phyloP scores from a whole-genome alignment of 139 green algal genomes.

The Picochlorum sp. region DNA sequence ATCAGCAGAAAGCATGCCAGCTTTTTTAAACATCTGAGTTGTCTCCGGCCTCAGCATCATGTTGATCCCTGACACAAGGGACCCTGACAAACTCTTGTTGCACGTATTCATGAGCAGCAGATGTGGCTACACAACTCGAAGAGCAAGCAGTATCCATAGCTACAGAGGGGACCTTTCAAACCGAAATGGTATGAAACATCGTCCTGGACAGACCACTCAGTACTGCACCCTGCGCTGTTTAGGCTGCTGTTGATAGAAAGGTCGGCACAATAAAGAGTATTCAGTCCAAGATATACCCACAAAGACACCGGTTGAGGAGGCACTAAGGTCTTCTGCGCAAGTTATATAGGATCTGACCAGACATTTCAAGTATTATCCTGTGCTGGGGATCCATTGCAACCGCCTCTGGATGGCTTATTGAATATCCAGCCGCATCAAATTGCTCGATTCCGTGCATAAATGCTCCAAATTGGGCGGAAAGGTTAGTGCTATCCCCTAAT shows the following conservation, averaged over 20 bases:
- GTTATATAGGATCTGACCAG: conserved; percentile 16
- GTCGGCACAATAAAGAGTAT: conserved; percentile 57
- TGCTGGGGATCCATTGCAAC: conserved; percentile 74
- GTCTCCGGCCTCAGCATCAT: conserved; percentile 26
- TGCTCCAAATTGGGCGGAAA: conserved; percentile 35
- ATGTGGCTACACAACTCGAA: conserved; percentile 61
- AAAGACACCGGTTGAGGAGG: conserved; percentile 24
- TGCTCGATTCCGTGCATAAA: conserved; percentile 37
- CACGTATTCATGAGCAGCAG: conserved; percentile 18
- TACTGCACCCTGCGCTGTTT: conserved; percentile 43
- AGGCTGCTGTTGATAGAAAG: conserved; percentile 28
- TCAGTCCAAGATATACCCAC: conserved; percentile 52
- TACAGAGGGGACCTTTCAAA: conserved; percentile 59
- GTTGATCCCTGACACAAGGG: conserved; percentile 26
- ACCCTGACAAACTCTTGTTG: conserved; percentile 17
- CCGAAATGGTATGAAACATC: conserved; percentile 69
- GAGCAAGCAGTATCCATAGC: conserved; percentile 65
- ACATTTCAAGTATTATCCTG: conserved; percentile 60
- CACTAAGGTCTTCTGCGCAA: not conserved
- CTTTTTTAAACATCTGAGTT: conserved; percentile 25
- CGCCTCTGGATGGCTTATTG: conserved; percentile 45
- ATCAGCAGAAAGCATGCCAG: conserved; percentile 43
- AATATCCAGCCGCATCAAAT: conserved; percentile 51
- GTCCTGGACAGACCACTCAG: conserved; percentile 50
- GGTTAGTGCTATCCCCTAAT: conserved; percentile 7